Conservation (phyloP, 192 early-diverging fungal genomes). For the Backusella australiensis region DNA sequence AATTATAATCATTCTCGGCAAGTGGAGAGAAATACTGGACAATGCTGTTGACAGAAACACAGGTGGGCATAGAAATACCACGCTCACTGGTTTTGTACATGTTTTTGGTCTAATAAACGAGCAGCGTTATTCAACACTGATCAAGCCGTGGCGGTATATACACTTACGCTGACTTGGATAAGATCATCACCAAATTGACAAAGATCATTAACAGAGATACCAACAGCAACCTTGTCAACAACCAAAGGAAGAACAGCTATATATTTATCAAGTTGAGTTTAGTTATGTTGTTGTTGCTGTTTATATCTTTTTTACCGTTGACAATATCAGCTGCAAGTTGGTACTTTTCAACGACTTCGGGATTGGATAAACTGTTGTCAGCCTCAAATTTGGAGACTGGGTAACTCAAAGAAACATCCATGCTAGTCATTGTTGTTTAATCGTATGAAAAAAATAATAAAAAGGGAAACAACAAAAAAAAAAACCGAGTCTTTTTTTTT, state of each 20-base stretch:
- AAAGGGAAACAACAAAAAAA: neutral
- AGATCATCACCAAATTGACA: constrained; percentile 69
- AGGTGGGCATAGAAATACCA: constrained; percentile 84
- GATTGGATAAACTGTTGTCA: constrained; percentile 67
- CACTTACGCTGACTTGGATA: constrained; percentile 53
- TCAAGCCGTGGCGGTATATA: neutral
- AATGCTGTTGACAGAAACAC: constrained; percentile 74
- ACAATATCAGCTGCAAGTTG: constrained; percentile 71
- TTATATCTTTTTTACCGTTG: constrained; percentile 50
- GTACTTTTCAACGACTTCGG: constrained; percentile 71
- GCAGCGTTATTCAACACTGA: neutral
- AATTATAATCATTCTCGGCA: constrained; percentile 56
- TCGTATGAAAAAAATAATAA: neutral
- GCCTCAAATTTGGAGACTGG: constrained; percentile 47
- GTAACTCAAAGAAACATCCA: constrained; percentile 35
- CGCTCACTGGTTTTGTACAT: constrained; percentile 68
- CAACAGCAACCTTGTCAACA: constrained; percentile 50
- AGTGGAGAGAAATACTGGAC: constrained; percentile 79
- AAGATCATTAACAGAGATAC: constrained; percentile 59
- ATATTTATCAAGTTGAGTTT: neutral
- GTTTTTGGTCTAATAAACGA: constrained; percentile 44
- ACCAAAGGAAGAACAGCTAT: constrained; percentile 58
- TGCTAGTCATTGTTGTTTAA: constrained; percentile 19
- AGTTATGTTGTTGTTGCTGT: neutral
- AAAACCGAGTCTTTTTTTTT: neutral